Base-by-base conservation (phyloP, 192 early-diverging fungal genomes). In the Entophlyctis helioformis region DNA sequence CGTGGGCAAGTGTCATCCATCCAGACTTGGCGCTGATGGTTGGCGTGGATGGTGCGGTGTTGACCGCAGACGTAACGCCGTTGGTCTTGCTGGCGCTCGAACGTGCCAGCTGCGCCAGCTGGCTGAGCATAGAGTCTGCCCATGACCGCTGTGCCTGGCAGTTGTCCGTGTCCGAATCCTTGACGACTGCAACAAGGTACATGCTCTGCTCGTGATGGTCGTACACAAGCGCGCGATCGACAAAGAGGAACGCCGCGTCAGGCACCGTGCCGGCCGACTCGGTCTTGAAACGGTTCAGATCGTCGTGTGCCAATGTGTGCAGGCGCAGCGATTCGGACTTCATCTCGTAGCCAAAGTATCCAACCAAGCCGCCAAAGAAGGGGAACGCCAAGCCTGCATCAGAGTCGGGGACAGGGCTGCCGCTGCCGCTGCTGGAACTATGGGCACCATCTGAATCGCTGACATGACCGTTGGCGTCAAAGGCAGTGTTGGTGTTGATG, bases 291-390 rank as follows among this genome's bases (percentile, higher is more conserved):
- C 43, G 24, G 23, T 7, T 23, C 24, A 7, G 20, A 48, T n/a
- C 23, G 31, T 29, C 31, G 21, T 49, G 28, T n/a, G n/a, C n/a
- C n/a, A n/a, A n/a, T n/a, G n/a, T n/a, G n/a, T n/a, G 23, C 18
- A 37, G 2, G 0, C 69, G 56, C 53, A 91, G 26, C 42, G 71
- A 71, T 54, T 96, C 93, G 24, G 67, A 45, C 46, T 88, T 89
- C 86, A 97, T 87, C 47, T 92, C 94, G 58, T 97, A 97, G 0
- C 86, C 89, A 66, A 93, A 82, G 53, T 85, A 87, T 0, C 94
- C 94, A 0, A 91, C 63, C 62, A 91, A 67, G 0, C 94, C 94
- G 40, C 87, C 76, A n/a, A 71, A 59, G 45, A 95, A 95, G 33
- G 58, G 67, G 40, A 75, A 65, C 0, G 63, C 54, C n/a, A n/a